A percentile compares a stretch with the other conserved stretches of the same genome.
phyloP scores from a whole-genome alignment of 1,284 basidiomycete species.

The Bondarzewia mesenterica region DNA sequence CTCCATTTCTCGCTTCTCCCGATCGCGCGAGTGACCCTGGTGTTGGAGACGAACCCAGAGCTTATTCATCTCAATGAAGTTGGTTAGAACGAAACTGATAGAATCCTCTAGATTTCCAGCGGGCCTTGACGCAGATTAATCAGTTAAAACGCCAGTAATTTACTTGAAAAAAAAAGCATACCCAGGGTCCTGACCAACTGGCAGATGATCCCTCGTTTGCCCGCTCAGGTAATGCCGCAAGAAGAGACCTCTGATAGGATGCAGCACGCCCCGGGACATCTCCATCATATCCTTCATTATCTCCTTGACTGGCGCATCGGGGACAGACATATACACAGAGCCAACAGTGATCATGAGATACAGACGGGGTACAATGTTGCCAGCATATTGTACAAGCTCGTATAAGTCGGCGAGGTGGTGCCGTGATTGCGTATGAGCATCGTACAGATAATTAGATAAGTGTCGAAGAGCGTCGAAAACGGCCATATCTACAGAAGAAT shows the following conservation, averaged over 20 bases:
- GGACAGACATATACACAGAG: conserved; percentile 94
- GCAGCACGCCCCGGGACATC: conserved; percentile 92
- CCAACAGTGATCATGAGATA: conserved; percentile 99
- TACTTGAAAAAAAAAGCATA: conserved; percentile 35
- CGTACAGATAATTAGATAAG: conserved; percentile 90
- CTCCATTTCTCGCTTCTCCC: conserved; percentile 93
- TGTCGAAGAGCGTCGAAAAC: conserved; percentile 92
- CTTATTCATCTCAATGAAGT: conserved; percentile 99
- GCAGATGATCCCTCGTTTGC: conserved; percentile 90
- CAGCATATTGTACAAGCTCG: conserved; percentile 94
- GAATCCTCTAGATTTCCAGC: conserved; percentile 87
- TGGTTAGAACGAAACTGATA: conserved; percentile 88
- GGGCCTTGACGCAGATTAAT: conserved; percentile 44
- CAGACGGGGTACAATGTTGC: conserved; percentile 87
- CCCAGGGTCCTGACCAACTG: conserved; percentile 78
- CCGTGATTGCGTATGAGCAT: conserved; percentile 80
- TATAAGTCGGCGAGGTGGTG: conserved; percentile 96
- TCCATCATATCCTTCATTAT: conserved; percentile 99
- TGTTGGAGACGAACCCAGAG: conserved; percentile 96
- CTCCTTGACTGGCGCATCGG: conserved; percentile 92
- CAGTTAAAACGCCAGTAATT: neutral
- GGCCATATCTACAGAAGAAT: conserved; percentile 69
- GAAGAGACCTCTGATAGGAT: conserved; percentile 90
- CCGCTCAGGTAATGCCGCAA: conserved; percentile 91
- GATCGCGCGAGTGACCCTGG: conserved; percentile 89